These are phyloP conservation scores for Suillus hirtellus DNA, from an alignment of 768 basidiomycete species.

Conservation along the genomic window DNA sequence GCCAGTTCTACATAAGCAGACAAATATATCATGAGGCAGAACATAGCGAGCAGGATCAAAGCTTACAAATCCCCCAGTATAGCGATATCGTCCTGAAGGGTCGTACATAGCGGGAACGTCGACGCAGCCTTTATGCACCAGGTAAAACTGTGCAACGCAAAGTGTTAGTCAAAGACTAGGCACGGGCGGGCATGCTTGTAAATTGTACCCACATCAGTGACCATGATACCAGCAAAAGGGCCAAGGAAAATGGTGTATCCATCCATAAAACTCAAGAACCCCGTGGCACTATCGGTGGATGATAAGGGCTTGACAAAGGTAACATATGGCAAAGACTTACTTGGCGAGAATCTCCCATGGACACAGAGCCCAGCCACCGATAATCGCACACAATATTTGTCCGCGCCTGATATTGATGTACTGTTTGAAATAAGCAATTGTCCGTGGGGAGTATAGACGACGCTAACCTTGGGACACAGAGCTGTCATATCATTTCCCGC, in stretches of 20 bases:
- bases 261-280: slow-evolving; percentile 78
- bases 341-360: slow-evolving; percentile 82
- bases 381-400: slow-evolving; percentile 28
- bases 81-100: slow-evolving; percentile 77
- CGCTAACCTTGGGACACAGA: slow-evolving; percentile 53
- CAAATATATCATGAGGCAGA: neutral
- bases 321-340: slow-evolving; percentile 15
- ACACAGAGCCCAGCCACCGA: slow-evolving; percentile 74
- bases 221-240: slow-evolving; percentile 79
- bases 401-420: slow-evolving; percentile 33
- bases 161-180: slow-evolving; percentile 4
- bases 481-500: slow-evolving; percentile 87
- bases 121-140: slow-evolving; percentile 68
- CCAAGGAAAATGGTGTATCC: slow-evolving; percentile 87
- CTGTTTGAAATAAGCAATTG: slow-evolving; percentile 11
- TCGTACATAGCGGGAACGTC: slow-evolving; percentile 86
- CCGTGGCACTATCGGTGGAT: slow-evolving; percentile 45
- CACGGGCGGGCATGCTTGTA: neutral
- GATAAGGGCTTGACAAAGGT: neutral
- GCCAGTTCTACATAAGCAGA: slow-evolving; percentile 63
- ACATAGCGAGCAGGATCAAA: neutral
- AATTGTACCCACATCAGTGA: slow-evolving; percentile 48
- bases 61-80: slow-evolving; percentile 71
- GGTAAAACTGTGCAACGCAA: slow-evolving; percentile 58
- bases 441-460: neutral